Evolutionary conservation across 169 alveolate species (phyloP), one percentile per base, ranked within the genome.

Genomic region (Plasmodium gaboni): DNA sequence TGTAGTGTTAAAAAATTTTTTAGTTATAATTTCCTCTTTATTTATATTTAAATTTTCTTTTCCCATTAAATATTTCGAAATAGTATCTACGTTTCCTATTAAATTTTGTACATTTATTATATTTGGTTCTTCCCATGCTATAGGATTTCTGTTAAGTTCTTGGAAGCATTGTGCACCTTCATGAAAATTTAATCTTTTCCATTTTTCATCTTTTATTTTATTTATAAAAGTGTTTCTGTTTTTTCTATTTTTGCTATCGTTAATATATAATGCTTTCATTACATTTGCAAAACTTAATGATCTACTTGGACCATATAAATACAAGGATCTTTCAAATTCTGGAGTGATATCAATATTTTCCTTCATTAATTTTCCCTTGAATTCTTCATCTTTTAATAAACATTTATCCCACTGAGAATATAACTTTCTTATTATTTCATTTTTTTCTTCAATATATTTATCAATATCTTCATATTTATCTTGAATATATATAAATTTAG

Each of bases 321-420:
- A 76, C 53, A 76, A 59, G 19, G 89, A 42, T 63, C 89, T 76
- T 76, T 76, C 89, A 51, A 76, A 76, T 76, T 76, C 89, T 22
- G 89, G 89, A 64, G 89, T 76, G 6, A 76, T 76, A 51, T 76
- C 89, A 76, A 76, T 24, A 65, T 76, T 76, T 42, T 55, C 60
- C 17, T 64, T 51, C 26, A 64, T 76, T 76, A 76, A 70, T 59
- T 76, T 76, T n/a, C 55, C 76, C 32, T 76, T 76, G 76, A 76
- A 76, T 48, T 76, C 89, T 38, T 76, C 89, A 24, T 76, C 89
- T 67, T 68, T 76, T 76, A 76, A 76, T 76, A 76, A 15, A 68
- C 89, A 76, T 76, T 76, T 76, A 44, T 76, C 89, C 89, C 89
- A 76, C 24, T 76, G 89, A 28, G 89, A 63, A 53, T 76, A 76